Base-by-base conservation (phyloP, 768 basidiomycete species). In the Phaeotremella fagi region DNA sequence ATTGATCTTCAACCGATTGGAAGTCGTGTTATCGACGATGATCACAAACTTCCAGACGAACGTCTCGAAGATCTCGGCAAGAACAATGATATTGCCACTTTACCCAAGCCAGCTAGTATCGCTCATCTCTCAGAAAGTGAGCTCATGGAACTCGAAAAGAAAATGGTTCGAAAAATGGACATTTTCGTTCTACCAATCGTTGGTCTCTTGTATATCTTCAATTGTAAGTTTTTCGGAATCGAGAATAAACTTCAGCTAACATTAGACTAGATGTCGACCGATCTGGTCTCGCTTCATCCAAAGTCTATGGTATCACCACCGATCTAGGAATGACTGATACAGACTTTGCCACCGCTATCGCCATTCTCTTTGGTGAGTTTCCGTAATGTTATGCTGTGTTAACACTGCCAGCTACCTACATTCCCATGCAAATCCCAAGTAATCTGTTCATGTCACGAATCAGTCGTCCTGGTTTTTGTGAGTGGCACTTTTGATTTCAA, bases 391-490 rank as follows among this genome's bases (percentile, higher is more conserved):
- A 45, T 6, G 14, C 44, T 45, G 15, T 23, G 9, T 7, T 20
- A 24, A 7, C 7, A 6, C 9, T 42, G 9, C 7, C 18, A 45
- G 44, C 44, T 15, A 52, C 27, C 23, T 61, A 61, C 35, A 33
- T 46, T 15, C 41, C 31, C 15, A 16, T 50, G 35, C 46, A 49
- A 31, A 25, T 45, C 45, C 47, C 45, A 6, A 23, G 20, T 14
- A 45, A 45, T 24, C 20, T 45, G 44, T 7, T 45, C 24, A 45
- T 45, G 24, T 9, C 44, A 12, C 42, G 57, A 22, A 46, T 51
- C 7, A 25, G 20, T 15, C 44, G 44, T 25, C 44, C 44, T 15
- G 44, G 44, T 20, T 24, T 45, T 22, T 45, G 44, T 45, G 44
- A 45, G 44, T 45, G 5, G 6, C 33, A 35, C 9, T 35, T 9